Evolutionary conservation across 805 yeast genomes (phyloP), one percentile per base, ranked within the genome.

Genomic region (Cephaloascus fragrans): DNA sequence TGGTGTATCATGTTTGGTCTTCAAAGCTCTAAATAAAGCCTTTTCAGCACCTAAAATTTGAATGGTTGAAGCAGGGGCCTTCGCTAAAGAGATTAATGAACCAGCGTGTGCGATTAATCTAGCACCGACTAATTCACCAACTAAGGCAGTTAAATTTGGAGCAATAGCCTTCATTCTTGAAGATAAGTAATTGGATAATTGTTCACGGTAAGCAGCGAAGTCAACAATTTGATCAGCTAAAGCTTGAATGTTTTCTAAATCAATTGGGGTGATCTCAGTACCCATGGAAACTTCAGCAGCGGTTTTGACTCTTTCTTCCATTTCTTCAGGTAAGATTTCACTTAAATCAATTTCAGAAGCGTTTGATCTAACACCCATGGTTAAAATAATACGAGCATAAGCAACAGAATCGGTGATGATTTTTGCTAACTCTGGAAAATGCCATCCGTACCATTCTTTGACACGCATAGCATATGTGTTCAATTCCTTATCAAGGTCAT

Each of bases 401-500:
- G 73, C 68, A 70, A 83, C 84, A 73, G 87, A 88, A 65, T 89
- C 96, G 50, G 86, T 78, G 39, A 85, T 94, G 54, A 89, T 75
- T 67, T 83, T 85, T 53, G 94, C 93, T 67, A 88, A 77, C 70
- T 88, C 97, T 43, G 97, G 97, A 80, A 93, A 88, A 62, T 88
- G 97, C 97, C 97, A 88, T 54, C 96, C 95, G 69, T 88, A 88
- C 97, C 97, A 88, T 69, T 88, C 97, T 71, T 88, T 86, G 49
- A 84, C 93, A 67, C 97, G 80, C 97, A 88, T 88, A 43, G 96
- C 82, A 62, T 85, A 93, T 44, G 96, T 89, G 73, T 93, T 93
- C 65, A 93, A 83, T 62, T 93, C 98, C 71, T 94, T 94, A 69
- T 93, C 98, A 56, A 93, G 80, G 69, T 93, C 96, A 61, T 94